Evolutionary conservation across 2,329 filamentous ascomycete genomes (phyloP), one percentile per base, ranked within the genome.

Genomic region (Exophiala sp.): DNA sequence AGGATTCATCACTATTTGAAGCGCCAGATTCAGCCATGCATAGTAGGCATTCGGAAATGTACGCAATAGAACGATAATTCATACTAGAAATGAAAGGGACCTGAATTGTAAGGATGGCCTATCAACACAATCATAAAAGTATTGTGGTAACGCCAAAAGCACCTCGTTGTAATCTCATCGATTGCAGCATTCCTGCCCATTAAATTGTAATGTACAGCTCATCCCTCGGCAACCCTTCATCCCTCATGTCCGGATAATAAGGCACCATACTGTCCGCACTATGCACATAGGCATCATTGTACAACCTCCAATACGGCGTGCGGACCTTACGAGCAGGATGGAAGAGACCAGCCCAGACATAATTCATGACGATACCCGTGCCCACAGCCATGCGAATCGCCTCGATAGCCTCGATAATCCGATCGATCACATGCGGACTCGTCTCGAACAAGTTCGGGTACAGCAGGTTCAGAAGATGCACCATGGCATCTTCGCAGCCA

Each of bases 361-460:
- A 99, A 75, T 99, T 99, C 81, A 99, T 87, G 34, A 96, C 89
- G 18, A 95, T 77, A 2, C 94, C 94, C 0, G 91, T 89, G 0
- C 94, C 94, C 41, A 97, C 87, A 0, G 92, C 91, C 78, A 96
- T 90, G 34, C 94, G 85, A 59, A 99, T 89, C 36, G 91, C 94
- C 71, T 97, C 94, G 62, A 99, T 95, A 47, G 95, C 94, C 72
- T 99, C 95, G 60, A 99, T 88, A 63, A 99, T 95, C 41, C 94
- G 86, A 72, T 99, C 94, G 65, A 99, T 99, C 65, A 99, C 94
- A 80, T 99, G 94, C 0, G 94, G 94, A 64, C 88, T 94, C 4
- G 94, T 99, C 73, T 99, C 94, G 72, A 97, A 99, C 51, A 99
- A 81, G 71, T 99, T 99, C 33, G 94, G 95, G 71, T 92, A 96